Base-by-base conservation (phyloP, 495 filamentous ascomycete species). In the Penicillium canariense region DNA sequence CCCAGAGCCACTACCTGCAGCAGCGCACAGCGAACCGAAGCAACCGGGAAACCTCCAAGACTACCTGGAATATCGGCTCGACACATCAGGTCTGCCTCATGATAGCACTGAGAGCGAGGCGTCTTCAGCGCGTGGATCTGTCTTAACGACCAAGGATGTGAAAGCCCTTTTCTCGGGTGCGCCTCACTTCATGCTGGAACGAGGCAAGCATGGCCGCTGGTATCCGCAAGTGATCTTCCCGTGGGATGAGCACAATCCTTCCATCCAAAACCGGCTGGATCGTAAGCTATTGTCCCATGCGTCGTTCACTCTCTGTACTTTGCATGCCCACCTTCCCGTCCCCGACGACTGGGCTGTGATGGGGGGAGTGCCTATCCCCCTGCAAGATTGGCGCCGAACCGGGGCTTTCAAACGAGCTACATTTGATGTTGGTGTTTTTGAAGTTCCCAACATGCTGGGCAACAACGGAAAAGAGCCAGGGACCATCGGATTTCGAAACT, bases 81-180 rank as follows among this genome's bases (percentile, higher is more conserved):
- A 65, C 4, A 44, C 39, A 5, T 52, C 46, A 9, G 14, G 20
- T 20, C 49, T 50, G 26, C 27, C 50, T 1, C 11, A 46, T 38
- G 54, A 45, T 11, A 15, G 26, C 9, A 5, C 32, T 7, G 43
- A 23, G 31, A 9, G 15, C n/a, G 8, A 25, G 1, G 23, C 22
- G 18, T 9, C 14, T 3, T 9, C 31, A 20, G 4, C 36, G 22
- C 44, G 30, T 11, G 53, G 39, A 15, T 46, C 34, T 9, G 30
- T 14, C n/a, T 70, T 89, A 40, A 81, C 75, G 26, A 78, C 79
- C 23, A 71, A 77, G 20, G 86, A 89, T 44, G 66, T 89, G 52
- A 84, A 86, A 64, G 80, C 81, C 44, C 75, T 91, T 31, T 86
- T 91, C 64, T 89, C 86, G 26, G 87, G 87, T n/a, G 87, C 87